Evolutionary conservation across 495 filamentous ascomycete genomes (phyloP), one percentile per base, ranked within the genome.

Genomic region (Evernia prunastri): DNA sequence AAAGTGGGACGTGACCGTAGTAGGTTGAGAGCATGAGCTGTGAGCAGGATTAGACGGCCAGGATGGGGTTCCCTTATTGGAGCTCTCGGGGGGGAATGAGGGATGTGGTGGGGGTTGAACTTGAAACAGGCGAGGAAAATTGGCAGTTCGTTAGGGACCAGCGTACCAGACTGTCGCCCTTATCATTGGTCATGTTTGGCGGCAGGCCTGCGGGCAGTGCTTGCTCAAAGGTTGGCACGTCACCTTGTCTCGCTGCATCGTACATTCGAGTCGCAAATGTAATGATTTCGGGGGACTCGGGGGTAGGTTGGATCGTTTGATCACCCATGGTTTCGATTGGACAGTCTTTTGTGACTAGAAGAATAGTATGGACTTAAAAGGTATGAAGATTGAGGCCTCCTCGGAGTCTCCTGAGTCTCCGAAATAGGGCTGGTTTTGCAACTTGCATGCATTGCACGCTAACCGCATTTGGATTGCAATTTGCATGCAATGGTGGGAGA

Each of bases 21-120:
- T 84, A 84, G 8, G 80, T 76, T 10, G 81, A 78, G 10, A 84
- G 77, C 82, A 72, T 83, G 35, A 84, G 72, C 80, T 82, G 31
- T 35, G 56, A 18, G 20, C 11, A 15, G 20, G n/a, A 25, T 45
- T 12, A 18, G 39, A 42, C 8, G n/a, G n/a, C n/a, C n/a, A n/a
- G n/a, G n/a, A n/a, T n/a, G n/a, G 59, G 23, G 40, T 10, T 43
- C 17, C n/a, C 39, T 43, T n/a, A 11, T 17, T 37, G 4, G 20
- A 29, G 25, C 1, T 20, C 23, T 54, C 43, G 18, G 36, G 11
- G 10, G 17, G 33, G 25, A 47, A n/a, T 23, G 37, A 18, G 18
- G 29, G 58, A 33, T 58, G 17, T 20, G 8, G 27, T 36, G 15
- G 10, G 25, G 51, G 29, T 39, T 33, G 3, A 39, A 27, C 23